These are phyloP conservation scores for Calonectria naviculata DNA, from an alignment of 2,329 filamentous ascomycete genomes.

Conservation along the genomic window DNA sequence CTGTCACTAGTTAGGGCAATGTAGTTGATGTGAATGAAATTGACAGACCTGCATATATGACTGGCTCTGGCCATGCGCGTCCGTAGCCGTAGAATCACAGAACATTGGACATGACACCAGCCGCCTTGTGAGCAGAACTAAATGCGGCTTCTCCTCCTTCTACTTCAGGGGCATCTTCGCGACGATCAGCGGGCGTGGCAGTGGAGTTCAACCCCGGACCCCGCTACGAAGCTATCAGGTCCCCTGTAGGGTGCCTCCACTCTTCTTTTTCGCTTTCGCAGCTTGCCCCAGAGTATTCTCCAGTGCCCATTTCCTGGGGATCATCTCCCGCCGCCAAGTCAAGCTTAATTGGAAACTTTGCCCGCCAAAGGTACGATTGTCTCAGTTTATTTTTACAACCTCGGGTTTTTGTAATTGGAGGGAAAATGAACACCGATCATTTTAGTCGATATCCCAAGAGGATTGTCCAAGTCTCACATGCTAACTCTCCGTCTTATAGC, in stretches of 20 bases:
- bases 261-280: neutral
- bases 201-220: slow-evolving; percentile 18
- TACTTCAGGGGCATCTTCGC: neutral
- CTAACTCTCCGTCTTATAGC: neutral
- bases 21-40: neutral
- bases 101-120: neutral
- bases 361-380: slow-evolving; percentile 8
- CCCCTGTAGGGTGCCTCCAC: neutral
- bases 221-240: neutral
- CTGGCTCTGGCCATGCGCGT: neutral
- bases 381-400: neutral
- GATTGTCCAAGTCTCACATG: neutral
- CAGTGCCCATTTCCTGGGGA: slow-evolving; percentile 17
- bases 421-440: neutral
- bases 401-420: neutral
- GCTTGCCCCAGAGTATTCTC: neutral
- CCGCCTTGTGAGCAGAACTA: neutral
- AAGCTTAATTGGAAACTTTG: slow-evolving; percentile 21
- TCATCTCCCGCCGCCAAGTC: neutral
- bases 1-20: neutral
- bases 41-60: neutral
- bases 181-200: slow-evolving; percentile 4
- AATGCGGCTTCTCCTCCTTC: neutral
- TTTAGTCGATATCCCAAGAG: neutral
- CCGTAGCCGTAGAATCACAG: neutral